Evolutionary conservation across 352 stramenopile genomes (phyloP).

Genomic region (Globisporangium spiculum): DNA sequence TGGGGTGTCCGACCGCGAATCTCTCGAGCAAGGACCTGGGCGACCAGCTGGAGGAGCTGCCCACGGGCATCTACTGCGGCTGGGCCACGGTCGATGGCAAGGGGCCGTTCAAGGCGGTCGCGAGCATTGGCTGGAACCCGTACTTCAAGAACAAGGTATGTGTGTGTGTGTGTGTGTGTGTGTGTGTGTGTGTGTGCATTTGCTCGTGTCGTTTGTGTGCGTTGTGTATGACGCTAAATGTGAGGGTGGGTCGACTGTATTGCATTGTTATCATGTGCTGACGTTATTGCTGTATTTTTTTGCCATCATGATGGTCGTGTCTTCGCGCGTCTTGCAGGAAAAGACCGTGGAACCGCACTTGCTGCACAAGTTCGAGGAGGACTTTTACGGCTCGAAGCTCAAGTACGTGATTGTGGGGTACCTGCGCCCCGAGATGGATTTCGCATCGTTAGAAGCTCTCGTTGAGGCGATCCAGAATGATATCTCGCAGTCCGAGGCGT

Average conservation of each 20-base stretch:
- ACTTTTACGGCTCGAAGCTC: conserved; percentile 95
- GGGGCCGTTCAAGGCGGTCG: conserved; percentile 91
- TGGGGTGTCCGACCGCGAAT: conserved; percentile 96
- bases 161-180: neutral
- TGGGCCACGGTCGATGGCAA: conserved; percentile 89
- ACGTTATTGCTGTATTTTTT: neutral
- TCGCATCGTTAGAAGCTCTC: conserved; percentile 90
- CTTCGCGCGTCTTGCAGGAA: conserved; percentile 39
- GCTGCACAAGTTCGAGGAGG: conserved; percentile 89
- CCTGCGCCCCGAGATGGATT: conserved; percentile 93
- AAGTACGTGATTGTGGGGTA: conserved; percentile 92
- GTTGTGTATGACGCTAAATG: neutral
- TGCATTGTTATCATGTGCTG: neutral
- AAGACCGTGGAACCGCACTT: conserved; percentile 97
- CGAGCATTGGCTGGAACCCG: conserved; percentile 97
- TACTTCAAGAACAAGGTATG: conserved; percentile 91
- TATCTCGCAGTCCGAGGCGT: conserved; percentile 65
- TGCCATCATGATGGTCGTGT: neutral
- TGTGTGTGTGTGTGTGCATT: conserved; percentile 22
- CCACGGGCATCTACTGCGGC: conserved; percentile 93
- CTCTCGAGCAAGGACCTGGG: conserved; percentile 86
- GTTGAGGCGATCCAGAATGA: conserved; percentile 91
- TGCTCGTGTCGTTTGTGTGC: neutral
- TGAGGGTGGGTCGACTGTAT: neutral
- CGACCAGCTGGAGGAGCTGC: conserved; percentile 67